Evolutionary conservation across 2,329 filamentous ascomycete species (phyloP), one percentile per base, ranked within the genome.

Genomic region (Zelopaecilomyces penicillatus): DNA sequence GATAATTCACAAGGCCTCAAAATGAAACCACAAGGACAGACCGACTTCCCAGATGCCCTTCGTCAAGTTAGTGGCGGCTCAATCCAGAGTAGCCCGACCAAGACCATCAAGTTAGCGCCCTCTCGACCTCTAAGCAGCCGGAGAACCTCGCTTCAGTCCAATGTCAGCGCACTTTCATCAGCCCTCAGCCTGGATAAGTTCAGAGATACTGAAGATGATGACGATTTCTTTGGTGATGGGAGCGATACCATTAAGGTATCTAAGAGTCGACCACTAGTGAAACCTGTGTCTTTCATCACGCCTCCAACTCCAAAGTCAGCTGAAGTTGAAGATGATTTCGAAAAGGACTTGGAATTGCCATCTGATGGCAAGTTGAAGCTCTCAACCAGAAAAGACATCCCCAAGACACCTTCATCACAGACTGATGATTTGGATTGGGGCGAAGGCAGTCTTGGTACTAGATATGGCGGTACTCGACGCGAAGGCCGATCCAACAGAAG

Each of bases 341-440:
- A 89, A 54, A 66, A 74, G 44, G 85, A 87, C 53, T 71, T 91
- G 30, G 84, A 88, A 56, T 68, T 90, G 28, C 85, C 85, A 3
- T 73, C 74, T 1, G 75, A 83, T 54, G 77, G 81, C 35, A 76
- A 80, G 52, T 66, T 90, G 31, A 80, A 73, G 55, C 70, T 90
- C 31, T 80, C 80, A 6, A 78, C 74, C 35, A 71, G 69, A 48
- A 73, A 68, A 56, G 78, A 85, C 32, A 76, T 79, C 32, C 77
- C 82, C 19, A 80, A 77, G 56, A 82, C 80, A 3, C 78, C 82
- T 4, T 72, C 74, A 10, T 64, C 70, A 30, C 76, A 74, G 50
- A 67, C 69, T 41, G 87, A 95, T 42, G 90, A 95, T 50, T 81
- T 95, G 54, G 90, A 96, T 59, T 95, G 91, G 85, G 87, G 85